Evolutionary conservation across 495 filamentous ascomycete genomes (phyloP).

Genomic region (Podospora didyma): DNA sequence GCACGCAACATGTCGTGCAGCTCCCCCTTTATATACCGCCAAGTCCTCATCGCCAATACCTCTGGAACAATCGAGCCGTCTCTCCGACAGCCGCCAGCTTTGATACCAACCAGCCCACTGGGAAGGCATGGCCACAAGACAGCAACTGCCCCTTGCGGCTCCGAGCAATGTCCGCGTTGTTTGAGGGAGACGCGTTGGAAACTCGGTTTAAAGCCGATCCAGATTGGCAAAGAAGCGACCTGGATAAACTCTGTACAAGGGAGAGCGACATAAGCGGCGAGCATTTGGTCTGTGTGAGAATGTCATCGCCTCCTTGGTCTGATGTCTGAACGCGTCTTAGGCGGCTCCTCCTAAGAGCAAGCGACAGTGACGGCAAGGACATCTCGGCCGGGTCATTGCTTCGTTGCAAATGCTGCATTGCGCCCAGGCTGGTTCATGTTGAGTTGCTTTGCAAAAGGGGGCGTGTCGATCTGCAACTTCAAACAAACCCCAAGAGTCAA

Average conservation of each 20-base stretch:
- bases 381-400: neutral
- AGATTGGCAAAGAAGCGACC: conserved; percentile 1
- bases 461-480: conserved; percentile 8
- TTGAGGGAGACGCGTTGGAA: conserved; percentile 4
- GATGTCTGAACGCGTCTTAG: conserved; percentile 2
- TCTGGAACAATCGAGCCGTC: no score
- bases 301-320: conserved; percentile 6
- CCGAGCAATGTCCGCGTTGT: conserved; percentile 6
- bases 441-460: neutral
- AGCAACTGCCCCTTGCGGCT: neutral
- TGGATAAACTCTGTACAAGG: neutral
- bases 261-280: neutral
- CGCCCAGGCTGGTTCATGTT: neutral
- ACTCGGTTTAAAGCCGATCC: conserved; percentile 3
- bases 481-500: neutral
- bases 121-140: conserved; percentile 1
- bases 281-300: neutral
- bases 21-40: no score
- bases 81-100: no score
- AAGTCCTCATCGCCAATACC: no score
- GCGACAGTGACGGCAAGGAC: neutral
- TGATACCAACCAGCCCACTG: no score
- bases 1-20: no score
- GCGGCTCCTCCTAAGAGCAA: neutral
- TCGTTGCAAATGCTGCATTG: neutral